Evolutionary conservation across 78 protist species (phyloP).

Genomic region (Creolimax fragrantissima): DNA sequence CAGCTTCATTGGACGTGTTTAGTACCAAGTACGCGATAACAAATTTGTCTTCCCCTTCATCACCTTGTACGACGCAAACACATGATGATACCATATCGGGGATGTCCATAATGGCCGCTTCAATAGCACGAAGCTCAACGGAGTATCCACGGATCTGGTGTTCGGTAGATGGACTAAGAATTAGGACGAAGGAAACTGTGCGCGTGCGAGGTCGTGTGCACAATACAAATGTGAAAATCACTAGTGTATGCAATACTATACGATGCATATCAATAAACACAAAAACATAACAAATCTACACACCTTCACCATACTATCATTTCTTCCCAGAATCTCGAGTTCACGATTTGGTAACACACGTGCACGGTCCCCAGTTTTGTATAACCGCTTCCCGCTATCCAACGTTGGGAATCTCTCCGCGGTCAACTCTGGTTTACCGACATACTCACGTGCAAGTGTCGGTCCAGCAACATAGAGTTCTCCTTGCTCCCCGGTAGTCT

Average conservation of each 20-base stretch:
- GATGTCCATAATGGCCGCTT: conserved; percentile 6
- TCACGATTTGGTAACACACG: neutral
- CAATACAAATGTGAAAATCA: too few species aligned
- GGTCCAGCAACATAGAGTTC: conserved; percentile 43
- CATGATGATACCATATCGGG: neutral
- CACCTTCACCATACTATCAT: conserved; percentile 30
- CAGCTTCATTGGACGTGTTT: neutral
- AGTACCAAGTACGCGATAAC: conserved; percentile 21
- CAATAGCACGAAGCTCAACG: conserved; percentile 27
- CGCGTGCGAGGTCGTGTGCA: too few species aligned
- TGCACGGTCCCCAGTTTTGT: conserved; percentile 41
- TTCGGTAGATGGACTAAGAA: too few species aligned
- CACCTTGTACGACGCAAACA: neutral
- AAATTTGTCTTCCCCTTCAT: neutral
- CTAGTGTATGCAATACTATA: too few species aligned
- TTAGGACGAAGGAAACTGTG: too few species aligned
- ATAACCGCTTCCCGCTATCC: neutral
- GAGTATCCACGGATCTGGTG: conserved; percentile 33
- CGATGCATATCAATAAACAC: too few species aligned
- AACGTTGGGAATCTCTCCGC: neutral
- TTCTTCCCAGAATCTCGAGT: conserved; percentile 1
- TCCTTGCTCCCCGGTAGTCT: conserved; percentile 17
- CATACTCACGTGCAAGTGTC: conserved; percentile 44
- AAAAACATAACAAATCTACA: too few species aligned
- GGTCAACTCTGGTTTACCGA: conserved; percentile 25